Conservation (phyloP, 2,329 filamentous ascomycete species). For the Monilinia polystroma region DNA sequence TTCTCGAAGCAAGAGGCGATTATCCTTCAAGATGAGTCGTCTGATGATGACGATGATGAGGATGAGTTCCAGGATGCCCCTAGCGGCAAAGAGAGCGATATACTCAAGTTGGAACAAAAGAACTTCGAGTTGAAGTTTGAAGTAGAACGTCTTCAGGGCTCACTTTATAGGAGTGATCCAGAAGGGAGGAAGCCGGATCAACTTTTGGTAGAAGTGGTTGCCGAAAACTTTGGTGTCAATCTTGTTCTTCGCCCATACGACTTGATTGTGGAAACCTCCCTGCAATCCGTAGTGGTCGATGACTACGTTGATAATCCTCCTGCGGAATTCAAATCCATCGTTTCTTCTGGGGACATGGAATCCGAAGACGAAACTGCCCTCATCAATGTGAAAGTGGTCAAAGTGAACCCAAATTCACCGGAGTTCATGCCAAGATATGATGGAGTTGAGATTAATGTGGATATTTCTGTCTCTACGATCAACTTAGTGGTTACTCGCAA, state of each 20-base stretch:
- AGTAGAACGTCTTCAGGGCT: slow-evolving; percentile 90
- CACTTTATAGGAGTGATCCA: slow-evolving; percentile 82
- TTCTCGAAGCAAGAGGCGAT: slow-evolving; percentile 73
- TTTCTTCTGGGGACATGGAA: slow-evolving; percentile 75
- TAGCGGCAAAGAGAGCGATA: slow-evolving; percentile 54
- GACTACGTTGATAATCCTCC: slow-evolving; percentile 90
- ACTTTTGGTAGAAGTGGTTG: slow-evolving; percentile 85
- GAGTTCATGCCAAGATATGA: slow-evolving; percentile 92
- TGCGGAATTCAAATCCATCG: slow-evolving; percentile 91
- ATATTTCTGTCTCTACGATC: slow-evolving; percentile 89
- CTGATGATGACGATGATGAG: slow-evolving; percentile 60
- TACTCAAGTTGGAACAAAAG: slow-evolving; percentile 76
- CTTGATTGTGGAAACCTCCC: slow-evolving; percentile 86
- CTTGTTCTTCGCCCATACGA: slow-evolving; percentile 88
- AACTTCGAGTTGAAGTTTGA: slow-evolving; percentile 97
- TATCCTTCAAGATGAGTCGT: slow-evolving; percentile 60
- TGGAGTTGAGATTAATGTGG: slow-evolving; percentile 89
- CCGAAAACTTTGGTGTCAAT: slow-evolving; percentile 81
- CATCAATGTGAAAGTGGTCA: slow-evolving; percentile 84
- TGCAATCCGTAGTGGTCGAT: slow-evolving; percentile 84
- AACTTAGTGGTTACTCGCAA: slow-evolving; percentile 92
- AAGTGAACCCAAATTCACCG: slow-evolving; percentile 85
- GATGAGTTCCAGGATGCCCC: slow-evolving; percentile 66
- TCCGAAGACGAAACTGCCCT: slow-evolving; percentile 79
- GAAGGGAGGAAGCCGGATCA: slow-evolving; percentile 73